Evolutionary conservation across 805 yeast genomes (phyloP).

Genomic region (Pichia pseudocactophila): DNA sequence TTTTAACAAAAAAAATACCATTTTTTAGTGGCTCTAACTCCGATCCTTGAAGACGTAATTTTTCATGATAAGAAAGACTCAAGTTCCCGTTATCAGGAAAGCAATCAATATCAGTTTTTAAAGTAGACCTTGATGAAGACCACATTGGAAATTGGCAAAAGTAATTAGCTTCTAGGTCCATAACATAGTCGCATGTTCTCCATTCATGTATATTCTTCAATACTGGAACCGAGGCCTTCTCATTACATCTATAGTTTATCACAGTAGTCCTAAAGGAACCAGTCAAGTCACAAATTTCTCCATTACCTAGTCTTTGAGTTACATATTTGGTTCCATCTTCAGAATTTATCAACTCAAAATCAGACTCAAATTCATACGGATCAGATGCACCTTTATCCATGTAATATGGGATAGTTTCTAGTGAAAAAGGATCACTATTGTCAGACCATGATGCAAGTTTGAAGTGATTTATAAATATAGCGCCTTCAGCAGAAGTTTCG

Average conservation of each 20-base stretch:
- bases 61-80: not conserved
- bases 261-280: constrained; percentile 21
- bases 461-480: not conserved
- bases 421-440: not conserved
- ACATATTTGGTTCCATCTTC: constrained; percentile 22
- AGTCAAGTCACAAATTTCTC: constrained; percentile 29
- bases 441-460: constrained; percentile 9
- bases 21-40: constrained; percentile 3
- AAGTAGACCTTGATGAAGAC: not conserved
- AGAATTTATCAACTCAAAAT: constrained; percentile 19
- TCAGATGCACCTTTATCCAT: not conserved
- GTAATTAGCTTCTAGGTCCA: constrained; percentile 12
- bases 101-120: constrained; percentile 2
- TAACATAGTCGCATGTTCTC: constrained; percentile 26
- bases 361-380: constrained; percentile 14
- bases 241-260: constrained; percentile 24
- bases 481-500: not conserved
- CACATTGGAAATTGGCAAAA: constrained; percentile 9
- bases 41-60: not conserved
- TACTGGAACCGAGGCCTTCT: constrained; percentile 10
- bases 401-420: constrained; percentile 4
- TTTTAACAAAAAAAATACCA: constrained; percentile 7
- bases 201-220: constrained; percentile 21
- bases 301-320: constrained; percentile 23
- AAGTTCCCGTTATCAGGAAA: not conserved